Conservation (phyloP, 2,329 filamentous ascomycete species). For the Ophiostoma tasmaniense region DNA sequence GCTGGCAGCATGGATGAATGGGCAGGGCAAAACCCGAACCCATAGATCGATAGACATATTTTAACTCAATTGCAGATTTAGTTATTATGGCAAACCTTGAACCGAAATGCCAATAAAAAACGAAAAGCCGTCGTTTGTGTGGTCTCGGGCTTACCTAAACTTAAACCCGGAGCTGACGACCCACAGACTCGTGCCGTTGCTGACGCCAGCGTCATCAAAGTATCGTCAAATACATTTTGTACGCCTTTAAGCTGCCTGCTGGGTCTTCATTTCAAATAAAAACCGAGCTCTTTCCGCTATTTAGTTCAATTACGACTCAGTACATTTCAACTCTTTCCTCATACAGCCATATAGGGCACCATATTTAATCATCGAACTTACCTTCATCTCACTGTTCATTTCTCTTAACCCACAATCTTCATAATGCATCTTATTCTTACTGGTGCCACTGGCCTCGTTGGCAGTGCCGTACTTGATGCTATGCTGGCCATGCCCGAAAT, state of each 20-base stretch:
- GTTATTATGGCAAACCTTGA: not conserved
- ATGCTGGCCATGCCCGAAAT: conserved; percentile 50
- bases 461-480: conserved; percentile 51
- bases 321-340: not conserved
- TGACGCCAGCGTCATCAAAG: conserved; percentile 6
- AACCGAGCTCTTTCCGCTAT: not conserved
- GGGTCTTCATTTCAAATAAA: not conserved
- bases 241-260: not conserved
- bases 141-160: conserved; percentile 3
- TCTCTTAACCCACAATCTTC: not conserved
- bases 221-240: not conserved
- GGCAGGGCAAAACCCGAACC: not conserved
- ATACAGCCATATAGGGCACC: not conserved
- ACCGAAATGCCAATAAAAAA: not conserved
- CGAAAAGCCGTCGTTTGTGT: not conserved
- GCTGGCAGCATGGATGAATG: not conserved
- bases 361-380: not conserved
- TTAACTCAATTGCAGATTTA: not conserved
- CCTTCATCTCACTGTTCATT: not conserved
- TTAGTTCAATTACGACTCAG: too few species aligned
- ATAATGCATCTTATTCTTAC: conserved; percentile 59
- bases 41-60: not conserved
- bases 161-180: conserved; percentile 3
- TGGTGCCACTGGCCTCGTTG: conserved; percentile 59
- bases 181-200: not conserved